phyloP scores from a whole-genome alignment of 805 yeast genomes.

The Metschnikowia dekortorum region DNA sequence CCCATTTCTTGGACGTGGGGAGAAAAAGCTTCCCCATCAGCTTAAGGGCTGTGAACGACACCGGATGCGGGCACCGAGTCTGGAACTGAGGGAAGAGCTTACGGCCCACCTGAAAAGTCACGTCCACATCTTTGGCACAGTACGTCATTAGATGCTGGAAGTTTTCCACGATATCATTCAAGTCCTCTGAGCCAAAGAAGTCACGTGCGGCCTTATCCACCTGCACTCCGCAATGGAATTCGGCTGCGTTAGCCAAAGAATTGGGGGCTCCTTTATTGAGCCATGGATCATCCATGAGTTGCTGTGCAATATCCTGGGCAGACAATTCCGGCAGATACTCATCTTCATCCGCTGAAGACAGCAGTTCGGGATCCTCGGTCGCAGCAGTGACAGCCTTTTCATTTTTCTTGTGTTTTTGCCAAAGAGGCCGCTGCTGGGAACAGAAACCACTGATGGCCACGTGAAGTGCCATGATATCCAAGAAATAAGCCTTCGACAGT shows the following conservation, averaged over 20 bases:
- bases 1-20: constrained; percentile 77
- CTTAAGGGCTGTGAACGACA: constrained; percentile 81
- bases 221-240: constrained; percentile 65
- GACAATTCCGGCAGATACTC: constrained; percentile 13
- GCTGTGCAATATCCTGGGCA: constrained; percentile 24
- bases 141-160: constrained; percentile 65
- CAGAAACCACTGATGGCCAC: constrained; percentile 89
- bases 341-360: neutral
- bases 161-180: constrained; percentile 48
- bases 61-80: constrained; percentile 83
- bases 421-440: constrained; percentile 80
- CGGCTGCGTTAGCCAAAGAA: constrained; percentile 73
- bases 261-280: constrained; percentile 69
- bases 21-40: constrained; percentile 69
- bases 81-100: constrained; percentile 68
- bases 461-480: constrained; percentile 93
- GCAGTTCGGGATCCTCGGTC: constrained; percentile 19
- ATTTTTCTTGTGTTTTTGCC: constrained; percentile 55
- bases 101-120: constrained; percentile 66
- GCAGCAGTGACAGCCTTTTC: constrained; percentile 16
- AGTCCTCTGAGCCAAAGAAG: constrained; percentile 51
- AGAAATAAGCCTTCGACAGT: constrained; percentile 65
- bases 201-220: constrained; percentile 69
- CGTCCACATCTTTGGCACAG: constrained; percentile 80
- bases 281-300: constrained; percentile 75